Base-by-base conservation (phyloP, 73 alveolate genomes). In the Symbiodinium pilosum region DNA sequence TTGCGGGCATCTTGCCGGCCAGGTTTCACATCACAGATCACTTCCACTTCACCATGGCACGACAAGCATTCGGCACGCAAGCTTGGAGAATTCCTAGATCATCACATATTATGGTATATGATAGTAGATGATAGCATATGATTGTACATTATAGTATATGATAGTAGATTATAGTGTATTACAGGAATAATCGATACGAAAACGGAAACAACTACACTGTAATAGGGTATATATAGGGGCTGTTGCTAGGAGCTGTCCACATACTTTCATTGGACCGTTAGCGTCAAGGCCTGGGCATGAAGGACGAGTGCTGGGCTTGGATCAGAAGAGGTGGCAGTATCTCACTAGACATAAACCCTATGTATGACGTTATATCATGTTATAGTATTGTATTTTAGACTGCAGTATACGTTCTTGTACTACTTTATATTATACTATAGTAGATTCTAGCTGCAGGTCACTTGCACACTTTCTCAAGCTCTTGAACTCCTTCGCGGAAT, bases 1-100 rank as follows among this genome's bases (percentile, higher is more conserved):
- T 11, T 52, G 71, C 11, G 71, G 30, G 30, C 30, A 18, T 24
- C 81, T 64, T 64, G 36, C 36, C 83, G 32, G 24, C 42, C 91
- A 73, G 98, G 98, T 73, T 92, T 43, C 89, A 92, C 98, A 92
- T 92, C 91, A 73, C 88, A 26, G 98, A 92, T 42, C 98, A 92
- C 83, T 69, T 92, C 39, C 98, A 73, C 68, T 92, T 92, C 83
- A 92, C 98, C n/a, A 92, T 92, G 98, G 98, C 98, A 1, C 88
- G 98, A 24, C 98, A 92, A 47, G 83, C 96, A 2, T 68, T 68
- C 34, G 77, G 96, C 40, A 14, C 11, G 73, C 24, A 1, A 3
- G 38, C 77, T 64, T 36, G 28, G 36, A 21, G 32, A 20, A 24
- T 4, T 21, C 30, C 4, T 0, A 54, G 26, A 30, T 54, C 71